A percentile compares a stretch with the other conserved stretches of the same genome.
These are phyloP conservation scores for Pythium periplocum DNA, from an alignment of 352 stramenopile species.

Conservation along the genomic window DNA sequence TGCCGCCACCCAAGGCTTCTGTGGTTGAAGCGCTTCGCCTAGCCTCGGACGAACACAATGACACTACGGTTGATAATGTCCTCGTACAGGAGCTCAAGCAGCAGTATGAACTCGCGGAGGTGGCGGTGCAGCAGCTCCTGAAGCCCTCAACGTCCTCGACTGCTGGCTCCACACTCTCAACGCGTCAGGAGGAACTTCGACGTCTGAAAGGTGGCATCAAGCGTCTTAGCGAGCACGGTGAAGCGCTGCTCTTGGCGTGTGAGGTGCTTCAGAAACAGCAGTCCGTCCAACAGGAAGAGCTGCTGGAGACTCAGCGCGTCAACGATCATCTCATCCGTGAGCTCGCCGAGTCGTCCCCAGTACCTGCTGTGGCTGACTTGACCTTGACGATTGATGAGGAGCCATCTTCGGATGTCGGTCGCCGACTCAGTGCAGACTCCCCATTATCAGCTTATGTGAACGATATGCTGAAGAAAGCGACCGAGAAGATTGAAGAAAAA, in stretches of 20 bases:
- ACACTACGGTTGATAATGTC: slow-evolving; percentile 8
- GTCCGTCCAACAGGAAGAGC: slow-evolving; percentile 13
- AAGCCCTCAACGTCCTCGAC: slow-evolving; percentile 30
- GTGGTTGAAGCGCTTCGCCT: slow-evolving; percentile 18
- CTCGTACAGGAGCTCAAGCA: slow-evolving; percentile 54
- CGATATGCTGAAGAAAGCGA: slow-evolving; percentile 66
- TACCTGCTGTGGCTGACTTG: background rate
- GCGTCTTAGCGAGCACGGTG: slow-evolving; percentile 19
- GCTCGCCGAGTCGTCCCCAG: slow-evolving; percentile 10
- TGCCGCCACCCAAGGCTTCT: slow-evolving; percentile 14
- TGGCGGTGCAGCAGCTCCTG: slow-evolving; percentile 59
- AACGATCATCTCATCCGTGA: slow-evolving; percentile 20
- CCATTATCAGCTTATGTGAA: slow-evolving; percentile 70
- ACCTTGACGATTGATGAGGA: slow-evolving; percentile 1
- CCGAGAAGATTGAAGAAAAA: slow-evolving; percentile 79
- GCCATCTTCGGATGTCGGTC: background rate
- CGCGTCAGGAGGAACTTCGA: slow-evolving; percentile 41
- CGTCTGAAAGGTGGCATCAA: slow-evolving; percentile 39
- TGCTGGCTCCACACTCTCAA: slow-evolving; percentile 15
- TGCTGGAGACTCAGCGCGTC: slow-evolving; percentile 9
- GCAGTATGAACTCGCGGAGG: slow-evolving; percentile 57
- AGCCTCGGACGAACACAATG: slow-evolving; percentile 12
- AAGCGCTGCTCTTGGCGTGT: slow-evolving; percentile 19
- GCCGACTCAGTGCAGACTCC: slow-evolving; percentile 31
- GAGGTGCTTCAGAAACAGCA: slow-evolving; percentile 18